Conservation (phyloP, 1,139 yeast genomes). For the Suhomyces panamericanus region DNA sequence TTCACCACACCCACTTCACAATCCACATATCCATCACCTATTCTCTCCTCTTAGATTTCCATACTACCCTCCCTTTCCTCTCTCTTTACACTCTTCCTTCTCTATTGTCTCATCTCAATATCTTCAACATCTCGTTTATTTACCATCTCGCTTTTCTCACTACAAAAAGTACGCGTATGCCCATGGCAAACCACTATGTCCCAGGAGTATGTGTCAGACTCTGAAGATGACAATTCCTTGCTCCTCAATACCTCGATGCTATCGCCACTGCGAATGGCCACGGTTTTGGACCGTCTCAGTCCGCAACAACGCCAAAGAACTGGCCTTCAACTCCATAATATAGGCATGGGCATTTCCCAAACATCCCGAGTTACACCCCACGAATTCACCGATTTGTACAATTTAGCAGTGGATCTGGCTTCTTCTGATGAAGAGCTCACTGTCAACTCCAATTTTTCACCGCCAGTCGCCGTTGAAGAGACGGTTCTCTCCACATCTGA, state of each 20-base stretch:
- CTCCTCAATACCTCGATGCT: conserved; percentile 14
- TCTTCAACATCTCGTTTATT: too few species aligned
- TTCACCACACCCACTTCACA: too few species aligned
- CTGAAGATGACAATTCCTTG: conserved; percentile 16
- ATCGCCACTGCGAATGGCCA: conserved; percentile 14
- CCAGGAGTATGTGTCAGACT: conserved; percentile 19
- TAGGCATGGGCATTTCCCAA: background rate
- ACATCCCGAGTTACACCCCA: background rate
- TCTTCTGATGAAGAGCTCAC: conserved; percentile 2
- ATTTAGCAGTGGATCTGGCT: conserved; percentile 1
- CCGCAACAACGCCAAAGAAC: conserved; percentile 9
- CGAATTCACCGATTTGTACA: conserved; percentile 1
- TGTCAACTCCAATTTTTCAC: background rate
- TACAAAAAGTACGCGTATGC: background rate
- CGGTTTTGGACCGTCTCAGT: conserved; percentile 8
- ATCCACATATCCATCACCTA: too few species aligned
- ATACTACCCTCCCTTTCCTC: too few species aligned
- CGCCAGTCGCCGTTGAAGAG: too few species aligned
- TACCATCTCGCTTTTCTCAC: too few species aligned
- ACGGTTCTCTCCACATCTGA: too few species aligned
- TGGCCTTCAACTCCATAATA: background rate
- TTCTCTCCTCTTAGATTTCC: too few species aligned
- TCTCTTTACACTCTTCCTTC: too few species aligned
- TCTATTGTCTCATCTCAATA: too few species aligned
- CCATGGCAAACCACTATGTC: conserved; percentile 7